Percentiles rank a stretch among this genome's conserved stretches.
phyloP scores from a whole-genome alignment of 2,329 filamentous ascomycete genomes.

The Fusarium sp. region DNA sequence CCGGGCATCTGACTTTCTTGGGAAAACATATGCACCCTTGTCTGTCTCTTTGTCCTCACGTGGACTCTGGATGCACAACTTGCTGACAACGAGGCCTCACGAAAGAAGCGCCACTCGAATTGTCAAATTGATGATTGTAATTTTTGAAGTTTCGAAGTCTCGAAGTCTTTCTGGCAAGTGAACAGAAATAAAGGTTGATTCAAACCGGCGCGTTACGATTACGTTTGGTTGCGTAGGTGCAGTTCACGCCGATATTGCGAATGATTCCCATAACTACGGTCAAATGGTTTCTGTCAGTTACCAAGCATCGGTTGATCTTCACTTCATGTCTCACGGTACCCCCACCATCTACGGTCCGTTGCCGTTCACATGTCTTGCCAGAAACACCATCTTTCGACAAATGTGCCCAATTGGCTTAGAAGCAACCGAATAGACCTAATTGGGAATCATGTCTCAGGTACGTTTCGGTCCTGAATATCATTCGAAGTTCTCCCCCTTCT shows the following conservation, averaged over 20 bases:
- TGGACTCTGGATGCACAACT: conserved; percentile 34
- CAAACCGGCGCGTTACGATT: background rate
- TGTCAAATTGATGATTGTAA: background rate
- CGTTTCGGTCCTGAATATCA: conserved; percentile 14
- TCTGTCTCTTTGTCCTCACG: conserved; percentile 30
- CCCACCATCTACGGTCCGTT: conserved; percentile 33
- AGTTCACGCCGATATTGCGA: background rate
- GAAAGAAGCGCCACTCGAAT: conserved; percentile 5
- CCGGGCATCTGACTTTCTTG: conserved; percentile 29
- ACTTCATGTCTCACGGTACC: conserved; percentile 21
- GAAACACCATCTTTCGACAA: conserved; percentile 23
- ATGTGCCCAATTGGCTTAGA: conserved; percentile 15
- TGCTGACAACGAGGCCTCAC: conserved; percentile 44
- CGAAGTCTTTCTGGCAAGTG: background rate
- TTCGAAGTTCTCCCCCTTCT: conserved; percentile 2
- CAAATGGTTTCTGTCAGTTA: background rate
- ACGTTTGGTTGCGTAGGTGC: background rate
- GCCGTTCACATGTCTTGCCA: conserved; percentile 42
- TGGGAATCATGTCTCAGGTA: conserved; percentile 41
- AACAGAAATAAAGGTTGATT: background rate
- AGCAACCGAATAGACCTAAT: conserved; percentile 28
- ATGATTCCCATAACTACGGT: background rate
- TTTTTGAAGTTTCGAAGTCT: background rate
- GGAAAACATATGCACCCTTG: conserved; percentile 21
- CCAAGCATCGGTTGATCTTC: conserved; percentile 13